These are phyloP conservation scores for Trapa bicornis DNA, from an alignment of 345 rosid species.

Conservation along the genomic window DNA sequence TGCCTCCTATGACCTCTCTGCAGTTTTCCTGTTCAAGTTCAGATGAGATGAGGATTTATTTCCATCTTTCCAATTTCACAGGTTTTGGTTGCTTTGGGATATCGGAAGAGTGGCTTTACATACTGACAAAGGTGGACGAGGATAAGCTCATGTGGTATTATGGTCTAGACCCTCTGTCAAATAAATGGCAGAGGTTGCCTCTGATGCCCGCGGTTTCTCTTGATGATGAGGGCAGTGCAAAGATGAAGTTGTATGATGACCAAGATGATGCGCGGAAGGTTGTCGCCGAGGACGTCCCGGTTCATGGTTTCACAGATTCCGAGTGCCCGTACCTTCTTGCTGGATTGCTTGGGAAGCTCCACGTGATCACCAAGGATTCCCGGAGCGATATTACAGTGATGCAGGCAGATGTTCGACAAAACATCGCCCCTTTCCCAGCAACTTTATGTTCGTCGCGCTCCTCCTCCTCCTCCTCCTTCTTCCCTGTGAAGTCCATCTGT, in stretches of 20 bases:
- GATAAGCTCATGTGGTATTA: constrained; percentile 63
- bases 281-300: constrained; percentile 57
- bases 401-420: constrained; percentile 36
- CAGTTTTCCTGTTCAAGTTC: not conserved
- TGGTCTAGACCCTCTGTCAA: constrained; percentile 68
- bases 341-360: constrained; percentile 75
- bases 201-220: constrained; percentile 41
- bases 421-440: constrained; percentile 13
- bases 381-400: constrained; percentile 31
- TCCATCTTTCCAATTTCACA: not conserved
- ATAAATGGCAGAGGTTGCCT: constrained; percentile 78
- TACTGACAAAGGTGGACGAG: constrained; percentile 57
- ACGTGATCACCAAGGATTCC: constrained; percentile 64
- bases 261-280: constrained; percentile 76
- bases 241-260: constrained; percentile 71
- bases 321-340: constrained; percentile 80
- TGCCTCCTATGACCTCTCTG: not conserved
- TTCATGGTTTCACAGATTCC: constrained; percentile 38
- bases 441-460: constrained; percentile 2
- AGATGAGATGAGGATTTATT: not conserved
- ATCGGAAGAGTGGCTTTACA: constrained; percentile 84
- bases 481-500: constrained; percentile 13
- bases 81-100: constrained; percentile 13
- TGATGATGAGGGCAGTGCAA: constrained; percentile 48
- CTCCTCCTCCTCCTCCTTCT: constrained; percentile 6